A percentile compares a stretch with the other conserved stretches of the same genome.
phyloP scores from a whole-genome alignment of 768 basidiomycete species.

The Trametes gibbosa region DNA sequence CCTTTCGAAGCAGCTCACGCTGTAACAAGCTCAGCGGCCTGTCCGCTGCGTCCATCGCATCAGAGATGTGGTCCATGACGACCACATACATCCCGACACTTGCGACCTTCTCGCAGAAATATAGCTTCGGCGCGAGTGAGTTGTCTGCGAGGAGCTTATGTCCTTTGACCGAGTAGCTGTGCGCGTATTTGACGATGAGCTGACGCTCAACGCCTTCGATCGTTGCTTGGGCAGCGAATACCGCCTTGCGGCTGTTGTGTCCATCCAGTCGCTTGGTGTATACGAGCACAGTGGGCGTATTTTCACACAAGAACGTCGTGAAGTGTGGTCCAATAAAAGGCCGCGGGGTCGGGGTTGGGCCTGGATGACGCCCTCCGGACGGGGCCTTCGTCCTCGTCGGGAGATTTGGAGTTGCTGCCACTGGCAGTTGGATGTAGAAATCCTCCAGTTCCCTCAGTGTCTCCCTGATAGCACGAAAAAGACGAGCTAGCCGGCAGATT shows the following conservation, averaged over 20 bases:
- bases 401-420: background rate
- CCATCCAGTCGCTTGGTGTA: background rate
- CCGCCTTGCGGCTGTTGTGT: background rate
- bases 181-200: constrained; percentile 15
- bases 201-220: background rate
- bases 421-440: background rate
- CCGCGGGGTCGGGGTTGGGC: no score
- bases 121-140: constrained; percentile 10
- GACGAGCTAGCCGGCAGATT: constrained; percentile 3
- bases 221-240: background rate
- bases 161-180: background rate
- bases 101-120: background rate
- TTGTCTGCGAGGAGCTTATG: constrained; percentile 8
- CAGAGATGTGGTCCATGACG: constrained; percentile 17
- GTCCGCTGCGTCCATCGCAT: background rate
- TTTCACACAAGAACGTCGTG: background rate
- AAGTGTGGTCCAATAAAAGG: constrained; percentile 9
- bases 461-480: constrained; percentile 4
- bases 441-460: constrained; percentile 4
- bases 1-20: constrained; percentile 1
- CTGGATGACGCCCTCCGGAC: no score
- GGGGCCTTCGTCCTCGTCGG: background rate
- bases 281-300: background rate
- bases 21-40: background rate
- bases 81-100: constrained; percentile 13